Base-by-base conservation (phyloP, 495 filamentous ascomycete species). In the Daldinia bambusicola region DNA sequence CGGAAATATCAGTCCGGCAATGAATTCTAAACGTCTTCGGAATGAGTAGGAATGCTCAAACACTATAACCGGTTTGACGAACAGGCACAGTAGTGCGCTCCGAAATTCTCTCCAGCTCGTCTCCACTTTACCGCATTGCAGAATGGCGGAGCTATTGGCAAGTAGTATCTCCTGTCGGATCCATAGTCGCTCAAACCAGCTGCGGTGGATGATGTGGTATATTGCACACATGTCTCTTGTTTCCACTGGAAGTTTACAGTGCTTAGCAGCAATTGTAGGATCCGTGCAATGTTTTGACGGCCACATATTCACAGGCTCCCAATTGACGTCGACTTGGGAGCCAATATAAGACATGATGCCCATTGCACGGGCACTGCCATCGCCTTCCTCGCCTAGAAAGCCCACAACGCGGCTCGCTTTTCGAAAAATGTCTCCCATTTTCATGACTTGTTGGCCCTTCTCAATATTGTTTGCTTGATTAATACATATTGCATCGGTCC, bases 401-500 rank as follows among this genome's bases (percentile, higher is more conserved):
- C 56, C 70, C 13, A 77, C 52, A 12, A 77, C 74, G 1, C 57
- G 56, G 4, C 56, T 53, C 32, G 75, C 75, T 26, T 38, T n/a
- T 34, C 36, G 66, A 45, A 67, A 77, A 20, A 77, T 74, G 1
- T 53, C 37, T 2, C 30, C 66, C 74, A 75, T 71, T 3, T 60
- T 51, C 6, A 56, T 55, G 38, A 77, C 70, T 61, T 77, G 75
- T 14, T 50, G 53, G 22, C 62, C 40, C 64, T 71, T 75, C 50
- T 77, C 75, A 4, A 34, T 10, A 9, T 36, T 60, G 59, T 72
- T 51, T n/a, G 32, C n/a, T 22, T 60, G 56, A 16, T 60, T 30
- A 6, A 60, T 60, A 7, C 56, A 60, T 26, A 61, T 51, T n/a
- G 58, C 40, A n/a, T 61, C 58, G 10, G 34, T 50, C 58, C 58